Conservation (phyloP, 257 asterid genomes). For the Nicotiana tomentosiformis region DNA sequence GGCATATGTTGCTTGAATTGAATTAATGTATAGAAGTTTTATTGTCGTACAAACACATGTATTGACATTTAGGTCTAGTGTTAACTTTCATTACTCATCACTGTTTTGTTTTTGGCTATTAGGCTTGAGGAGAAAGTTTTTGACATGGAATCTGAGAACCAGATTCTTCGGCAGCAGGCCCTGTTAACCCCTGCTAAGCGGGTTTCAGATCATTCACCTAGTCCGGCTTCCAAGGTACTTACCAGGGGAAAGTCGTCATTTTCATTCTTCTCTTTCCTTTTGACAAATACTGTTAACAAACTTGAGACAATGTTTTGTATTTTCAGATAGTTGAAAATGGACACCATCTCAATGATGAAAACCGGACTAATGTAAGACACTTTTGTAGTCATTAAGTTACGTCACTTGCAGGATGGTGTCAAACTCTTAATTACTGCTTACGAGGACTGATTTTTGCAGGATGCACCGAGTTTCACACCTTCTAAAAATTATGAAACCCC, state of each 20-base stretch:
- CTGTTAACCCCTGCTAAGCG: constrained; percentile 54
- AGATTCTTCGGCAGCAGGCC: constrained; percentile 81
- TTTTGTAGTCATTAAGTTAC: constrained; percentile 10
- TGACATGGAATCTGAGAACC: constrained; percentile 87
- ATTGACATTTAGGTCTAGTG: neutral
- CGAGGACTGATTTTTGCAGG: constrained; percentile 44
- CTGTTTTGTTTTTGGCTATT: neutral
- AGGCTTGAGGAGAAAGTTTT: constrained; percentile 88
- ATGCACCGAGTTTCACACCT: constrained; percentile 38
- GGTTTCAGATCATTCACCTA: constrained; percentile 39
- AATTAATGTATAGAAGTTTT: neutral
- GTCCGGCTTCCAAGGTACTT: constrained; percentile 44
- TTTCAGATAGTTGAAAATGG: constrained; percentile 82
- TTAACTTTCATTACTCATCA: neutral
- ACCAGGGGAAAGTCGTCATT: constrained; percentile 8
- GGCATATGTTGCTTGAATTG: neutral
- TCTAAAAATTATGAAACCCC: constrained; percentile 62
- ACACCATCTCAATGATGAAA: constrained; percentile 53
- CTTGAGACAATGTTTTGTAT: constrained; percentile 2
- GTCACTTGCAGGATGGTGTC: constrained; percentile 10
- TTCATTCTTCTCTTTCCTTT: constrained; percentile 5
- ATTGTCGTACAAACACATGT: neutral
- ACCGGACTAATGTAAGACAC: constrained; percentile 41
- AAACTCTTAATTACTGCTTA: constrained; percentile 7
- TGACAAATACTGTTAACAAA: constrained; percentile 13